Base-by-base conservation (phyloP, 2,329 filamentous ascomycete genomes). In the Penicillium sp. region DNA sequence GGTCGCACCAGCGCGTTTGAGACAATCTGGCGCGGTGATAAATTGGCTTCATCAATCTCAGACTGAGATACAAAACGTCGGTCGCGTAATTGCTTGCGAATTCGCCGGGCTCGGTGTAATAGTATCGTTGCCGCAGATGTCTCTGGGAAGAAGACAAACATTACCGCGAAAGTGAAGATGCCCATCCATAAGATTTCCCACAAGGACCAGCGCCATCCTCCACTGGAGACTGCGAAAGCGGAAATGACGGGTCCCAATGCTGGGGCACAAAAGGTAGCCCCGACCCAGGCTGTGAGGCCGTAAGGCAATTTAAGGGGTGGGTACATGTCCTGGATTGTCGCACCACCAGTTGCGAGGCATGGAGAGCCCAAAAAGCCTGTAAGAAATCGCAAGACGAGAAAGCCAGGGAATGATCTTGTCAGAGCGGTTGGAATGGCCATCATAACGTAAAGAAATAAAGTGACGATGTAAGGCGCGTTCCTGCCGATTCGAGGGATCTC, bases 401-500 rank as follows among this genome's bases (percentile, higher is more conserved):
- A 32, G 10, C 24, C 27, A 18, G n/a, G 24, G 3, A 31, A 45
- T 2, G 18, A 31, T 9, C 13, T n/a, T 24, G 27, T 27, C 13
- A 10, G n/a, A 14, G 27, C 16, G 3, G 27, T 32, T 14, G 27
- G 22, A 4, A 29, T 14, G 14, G 13, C 11, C 9, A 45, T 4
- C 8, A 45, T 4, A 7, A 79, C 74, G 62, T 82, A 83, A 4
- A 79, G 56, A 3, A 71, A 64, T 7, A 82, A 70, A 0, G 79
- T 81, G 2, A 65, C 67, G 27, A 81, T 71, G 63, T 82, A 83
- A 11, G 80, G 71, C 0, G 75, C 69, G 31, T 76, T 81, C 2
- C 81, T 67, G 4, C 81, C 80, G 40, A 82, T 70, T 5, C 71
- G 64, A 1, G 80, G 79, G 10, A 82, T 77, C 59, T 83, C 79